A percentile compares a stretch with the other conserved stretches of the same genome.
phyloP scores from a whole-genome alignment of 352 stramenopile genomes.

The Achlya hypogyna region DNA sequence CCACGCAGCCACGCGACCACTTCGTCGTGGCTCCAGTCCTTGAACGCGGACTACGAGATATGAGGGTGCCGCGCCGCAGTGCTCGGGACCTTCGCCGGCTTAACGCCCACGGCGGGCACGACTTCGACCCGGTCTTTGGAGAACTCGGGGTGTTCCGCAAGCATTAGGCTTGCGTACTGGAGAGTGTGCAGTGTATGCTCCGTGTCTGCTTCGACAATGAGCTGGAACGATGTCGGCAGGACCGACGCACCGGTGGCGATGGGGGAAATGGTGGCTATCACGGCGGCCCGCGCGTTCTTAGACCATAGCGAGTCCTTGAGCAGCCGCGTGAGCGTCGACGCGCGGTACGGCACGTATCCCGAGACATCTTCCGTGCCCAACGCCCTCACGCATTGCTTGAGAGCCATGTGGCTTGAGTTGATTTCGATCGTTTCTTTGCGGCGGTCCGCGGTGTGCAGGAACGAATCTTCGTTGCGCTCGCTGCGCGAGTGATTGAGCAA shows the following conservation, averaged over 20 bases:
- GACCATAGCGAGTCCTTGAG: constrained; percentile 64
- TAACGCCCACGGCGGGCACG: constrained; percentile 31
- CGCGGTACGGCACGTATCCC: constrained; percentile 55
- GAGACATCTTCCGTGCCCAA: constrained; percentile 45
- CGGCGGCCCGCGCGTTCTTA: constrained; percentile 45
- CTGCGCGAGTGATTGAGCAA: constrained; percentile 21
- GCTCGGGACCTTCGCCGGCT: constrained; percentile 18
- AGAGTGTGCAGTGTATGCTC: constrained; percentile 74
- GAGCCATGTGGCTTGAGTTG: constrained; percentile 71
- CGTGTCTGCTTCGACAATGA: constrained; percentile 30
- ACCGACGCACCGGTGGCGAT: constrained; percentile 30
- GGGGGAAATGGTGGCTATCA: constrained; percentile 76
- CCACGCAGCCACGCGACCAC: constrained; percentile 45
- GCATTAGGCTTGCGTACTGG: constrained; percentile 55
- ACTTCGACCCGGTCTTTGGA: constrained; percentile 46
- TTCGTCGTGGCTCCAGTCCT: constrained; percentile 51
- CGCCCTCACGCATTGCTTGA: constrained; percentile 78
- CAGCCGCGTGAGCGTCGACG: constrained; percentile 62
- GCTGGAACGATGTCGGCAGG: neutral
- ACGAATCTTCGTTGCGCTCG: constrained; percentile 71
- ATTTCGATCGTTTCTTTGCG: constrained; percentile 73
- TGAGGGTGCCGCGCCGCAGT: neutral
- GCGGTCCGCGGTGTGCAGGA: constrained; percentile 59
- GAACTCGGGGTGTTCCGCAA: constrained; percentile 44
- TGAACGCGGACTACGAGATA: constrained; percentile 26